These are phyloP conservation scores for Exophiala lecanii-corni DNA, from an alignment of 2,329 filamentous ascomycete species.

Conservation along the genomic window DNA sequence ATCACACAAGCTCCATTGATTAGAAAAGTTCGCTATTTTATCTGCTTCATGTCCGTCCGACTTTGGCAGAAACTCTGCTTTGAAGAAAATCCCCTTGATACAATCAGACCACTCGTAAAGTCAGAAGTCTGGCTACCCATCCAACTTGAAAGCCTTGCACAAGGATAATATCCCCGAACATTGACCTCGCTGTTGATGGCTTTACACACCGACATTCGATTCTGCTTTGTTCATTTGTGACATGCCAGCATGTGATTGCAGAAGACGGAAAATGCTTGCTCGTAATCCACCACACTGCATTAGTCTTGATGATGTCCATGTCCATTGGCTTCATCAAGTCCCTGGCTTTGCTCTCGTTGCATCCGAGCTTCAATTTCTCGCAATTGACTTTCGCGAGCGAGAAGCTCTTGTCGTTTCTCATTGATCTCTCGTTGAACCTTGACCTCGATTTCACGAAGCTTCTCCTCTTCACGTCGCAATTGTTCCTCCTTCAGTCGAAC, in stretches of 20 bases:
- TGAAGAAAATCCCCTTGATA: slow-evolving; percentile 3
- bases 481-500: slow-evolving; percentile 99
- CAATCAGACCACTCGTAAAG: not conserved
- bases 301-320: slow-evolving; percentile 25
- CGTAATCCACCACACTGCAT: not conserved
- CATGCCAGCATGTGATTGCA: not conserved
- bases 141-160: not conserved
- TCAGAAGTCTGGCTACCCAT: not conserved
- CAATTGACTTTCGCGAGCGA: slow-evolving; percentile 96
- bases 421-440: slow-evolving; percentile 99
- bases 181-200: not conserved
- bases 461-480: slow-evolving; percentile 98
- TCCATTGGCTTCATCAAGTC: slow-evolving; percentile 31
- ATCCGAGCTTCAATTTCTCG: slow-evolving; percentile 95
- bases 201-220: too few relatives aligned
- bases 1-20: too few relatives aligned
- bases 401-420: slow-evolving; percentile 97
- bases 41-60: not conserved
- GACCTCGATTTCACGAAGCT: slow-evolving; percentile 97
- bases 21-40: not conserved
- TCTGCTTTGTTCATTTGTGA: too few relatives aligned
- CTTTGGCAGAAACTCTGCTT: not conserved
- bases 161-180: not conserved
- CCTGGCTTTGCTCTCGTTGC: slow-evolving; percentile 70
- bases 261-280: not conserved